phyloP scores from a whole-genome alignment of 2,329 filamentous ascomycete genomes.

The Exophiala aquamarina region DNA sequence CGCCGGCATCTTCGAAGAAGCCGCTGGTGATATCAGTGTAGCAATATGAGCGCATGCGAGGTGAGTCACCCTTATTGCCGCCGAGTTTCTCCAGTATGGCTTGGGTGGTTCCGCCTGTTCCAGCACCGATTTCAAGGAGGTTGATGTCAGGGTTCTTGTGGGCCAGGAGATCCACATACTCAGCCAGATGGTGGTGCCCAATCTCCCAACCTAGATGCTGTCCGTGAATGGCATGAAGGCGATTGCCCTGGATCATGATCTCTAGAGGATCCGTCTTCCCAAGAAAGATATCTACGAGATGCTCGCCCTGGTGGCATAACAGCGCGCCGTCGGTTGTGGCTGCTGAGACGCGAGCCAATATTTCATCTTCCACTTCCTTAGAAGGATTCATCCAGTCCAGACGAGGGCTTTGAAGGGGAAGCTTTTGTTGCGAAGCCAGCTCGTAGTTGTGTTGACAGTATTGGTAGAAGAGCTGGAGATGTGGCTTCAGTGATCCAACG shows the following conservation, averaged over 20 bases:
- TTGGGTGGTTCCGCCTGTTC: constrained; percentile 31
- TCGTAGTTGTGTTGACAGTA: constrained; percentile 6
- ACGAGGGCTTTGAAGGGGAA: neutral
- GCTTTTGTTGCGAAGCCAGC: constrained; percentile 1
- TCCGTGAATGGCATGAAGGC: constrained; percentile 1
- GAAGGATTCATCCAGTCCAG: constrained; percentile 5
- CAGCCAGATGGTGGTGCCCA: constrained; percentile 3
- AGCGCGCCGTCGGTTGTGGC: neutral
- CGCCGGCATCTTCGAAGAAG: constrained; percentile 11
- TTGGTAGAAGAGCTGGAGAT: constrained; percentile 4
- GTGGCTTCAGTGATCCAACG: neutral
- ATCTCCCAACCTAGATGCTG: constrained; percentile 1
- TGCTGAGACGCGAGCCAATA: constrained; percentile 26
- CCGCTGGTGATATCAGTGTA: constrained; percentile 10
- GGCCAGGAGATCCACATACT: constrained; percentile 1
- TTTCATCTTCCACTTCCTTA: constrained; percentile 15
- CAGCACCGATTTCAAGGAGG: constrained; percentile 31
- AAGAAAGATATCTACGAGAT: neutral
- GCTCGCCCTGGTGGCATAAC: constrained; percentile 1
- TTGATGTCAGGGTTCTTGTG: constrained; percentile 26
- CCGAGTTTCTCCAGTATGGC: constrained; percentile 16
- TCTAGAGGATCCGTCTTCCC: constrained; percentile 4
- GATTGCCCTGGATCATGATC: constrained; percentile 4
- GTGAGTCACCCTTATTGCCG: constrained; percentile 1
- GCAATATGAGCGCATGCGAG: constrained; percentile 2